Conservation (phyloP, 176 grass and related monocot genomes). For the Elymus sibiricus region DNA sequence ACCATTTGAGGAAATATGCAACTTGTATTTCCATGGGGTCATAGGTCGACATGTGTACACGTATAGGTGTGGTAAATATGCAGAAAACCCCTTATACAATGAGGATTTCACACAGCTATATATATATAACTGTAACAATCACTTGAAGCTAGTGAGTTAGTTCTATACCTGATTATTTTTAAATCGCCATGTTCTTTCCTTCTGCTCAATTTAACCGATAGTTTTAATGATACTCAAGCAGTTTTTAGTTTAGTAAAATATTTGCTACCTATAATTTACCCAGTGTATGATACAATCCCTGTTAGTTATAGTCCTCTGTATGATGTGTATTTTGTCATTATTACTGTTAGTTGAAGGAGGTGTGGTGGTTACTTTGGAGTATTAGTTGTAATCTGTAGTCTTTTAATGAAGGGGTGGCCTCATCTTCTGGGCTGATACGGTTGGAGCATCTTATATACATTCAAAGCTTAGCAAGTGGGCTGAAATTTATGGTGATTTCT, state of each 20-base stretch:
- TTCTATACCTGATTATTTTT: background rate
- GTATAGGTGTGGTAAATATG: no score
- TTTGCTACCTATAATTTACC: background rate
- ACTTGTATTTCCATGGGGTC: no score
- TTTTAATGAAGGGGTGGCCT: constrained; percentile 72
- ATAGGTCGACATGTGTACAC: no score
- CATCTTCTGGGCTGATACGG: constrained; percentile 80
- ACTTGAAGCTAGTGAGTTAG: background rate
- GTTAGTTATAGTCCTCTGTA: background rate
- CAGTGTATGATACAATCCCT: background rate
- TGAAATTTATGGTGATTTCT: constrained; percentile 71
- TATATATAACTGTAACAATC: background rate
- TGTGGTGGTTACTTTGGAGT: background rate
- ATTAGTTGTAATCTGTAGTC: background rate
- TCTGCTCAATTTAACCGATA: background rate
- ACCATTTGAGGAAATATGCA: no score
- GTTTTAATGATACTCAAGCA: background rate
- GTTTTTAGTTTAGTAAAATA: background rate
- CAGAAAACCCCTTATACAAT: no score
- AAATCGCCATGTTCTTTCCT: background rate
- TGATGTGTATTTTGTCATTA: background rate
- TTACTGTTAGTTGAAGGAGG: background rate
- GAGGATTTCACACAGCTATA: no score
- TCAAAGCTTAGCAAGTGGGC: constrained; percentile 73
- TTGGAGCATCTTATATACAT: constrained; percentile 75